Evolutionary conservation across 495 filamentous ascomycete species (phyloP), one percentile per base, ranked within the genome.

Genomic region (Penicillium lividum): DNA sequence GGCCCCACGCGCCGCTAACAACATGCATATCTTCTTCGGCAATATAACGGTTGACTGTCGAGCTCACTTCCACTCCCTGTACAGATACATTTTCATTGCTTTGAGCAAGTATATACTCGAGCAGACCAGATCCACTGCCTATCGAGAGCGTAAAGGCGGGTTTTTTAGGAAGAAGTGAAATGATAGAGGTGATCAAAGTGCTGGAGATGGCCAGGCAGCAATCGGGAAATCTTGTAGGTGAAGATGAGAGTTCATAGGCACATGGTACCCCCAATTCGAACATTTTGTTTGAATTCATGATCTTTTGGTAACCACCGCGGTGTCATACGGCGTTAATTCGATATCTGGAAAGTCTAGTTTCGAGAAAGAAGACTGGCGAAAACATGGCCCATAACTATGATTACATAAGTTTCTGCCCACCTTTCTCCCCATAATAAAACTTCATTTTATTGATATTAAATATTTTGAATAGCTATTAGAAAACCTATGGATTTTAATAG

Each of bases 111-210:
- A 82, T 63, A 3, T 73, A 73, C 67, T 86, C 83, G 0, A 86
- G 68, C 4, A 85, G 68, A 10, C 82, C 83, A 22, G 68, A 74
- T 43, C 83, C 83, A 57, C 77, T 79, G 57, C 83, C 83, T 16
- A 86, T 70, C 2, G 83, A 85, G 42, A 84, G 57, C 7, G 70
- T 74, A 60, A 78, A 69, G 6, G 16, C 57, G 4, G 81, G 77
- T 15, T 58, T 38, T 27, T 61, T 36, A 10, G 82, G 80, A 13
- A 85, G 73, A n/a, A 75, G 56, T 13, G 48, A 53, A 8, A 58
- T 53, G 2, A 84, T 54, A 18, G 61, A 53, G 36, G 62, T 27
- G 27, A 81, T 57, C 5, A 85, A 56, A 13, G 69, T 68, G 28
- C 28, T 65, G 36, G 82, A 84, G 25, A 85, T 64, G 33, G 68